Conservation (phyloP, 139 green algal genomes). For the Chlorella ohadii region DNA sequence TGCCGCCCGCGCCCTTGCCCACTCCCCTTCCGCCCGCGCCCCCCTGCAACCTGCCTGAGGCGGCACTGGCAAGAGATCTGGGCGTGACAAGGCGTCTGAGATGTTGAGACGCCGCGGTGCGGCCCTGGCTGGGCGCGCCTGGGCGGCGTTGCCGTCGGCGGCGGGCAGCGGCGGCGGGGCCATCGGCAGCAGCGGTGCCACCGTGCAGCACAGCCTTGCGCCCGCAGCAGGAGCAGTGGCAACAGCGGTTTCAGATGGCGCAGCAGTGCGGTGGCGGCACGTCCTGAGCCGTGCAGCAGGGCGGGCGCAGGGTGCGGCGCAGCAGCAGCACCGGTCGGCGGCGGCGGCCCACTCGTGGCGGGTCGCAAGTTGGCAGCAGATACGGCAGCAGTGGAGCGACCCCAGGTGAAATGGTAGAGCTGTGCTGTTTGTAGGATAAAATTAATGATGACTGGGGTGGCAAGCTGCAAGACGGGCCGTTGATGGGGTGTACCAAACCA, state of each 20-base stretch:
- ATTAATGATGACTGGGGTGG: too few species aligned
- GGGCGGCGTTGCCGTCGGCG: background rate
- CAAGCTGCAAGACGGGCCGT: too few species aligned
- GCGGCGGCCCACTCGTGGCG: background rate
- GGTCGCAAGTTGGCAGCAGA: constrained; percentile 14
- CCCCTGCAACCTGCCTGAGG: too few species aligned
- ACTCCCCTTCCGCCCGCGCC: too few species aligned
- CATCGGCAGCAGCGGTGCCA: background rate
- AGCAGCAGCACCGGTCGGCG: background rate
- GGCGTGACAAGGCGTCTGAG: too few species aligned
- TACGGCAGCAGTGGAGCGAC: constrained; percentile 14
- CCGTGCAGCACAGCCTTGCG: background rate
- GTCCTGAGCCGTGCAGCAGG: too few species aligned
- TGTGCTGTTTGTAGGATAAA: too few species aligned
- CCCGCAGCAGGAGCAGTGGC: background rate
- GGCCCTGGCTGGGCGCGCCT: background rate
- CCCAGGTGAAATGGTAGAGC: background rate
- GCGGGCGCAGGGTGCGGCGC: background rate
- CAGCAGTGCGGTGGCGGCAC: too few species aligned
- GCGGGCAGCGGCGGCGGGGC: background rate
- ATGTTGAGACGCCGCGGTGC: background rate
- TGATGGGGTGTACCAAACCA: too few species aligned
- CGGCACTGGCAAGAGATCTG: too few species aligned
- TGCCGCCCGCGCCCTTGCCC: too few species aligned
- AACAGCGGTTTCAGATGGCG: background rate